Evolutionary conservation across 192 early-diverging fungal genomes (phyloP).

Genomic region (Gigaspora rosea): DNA sequence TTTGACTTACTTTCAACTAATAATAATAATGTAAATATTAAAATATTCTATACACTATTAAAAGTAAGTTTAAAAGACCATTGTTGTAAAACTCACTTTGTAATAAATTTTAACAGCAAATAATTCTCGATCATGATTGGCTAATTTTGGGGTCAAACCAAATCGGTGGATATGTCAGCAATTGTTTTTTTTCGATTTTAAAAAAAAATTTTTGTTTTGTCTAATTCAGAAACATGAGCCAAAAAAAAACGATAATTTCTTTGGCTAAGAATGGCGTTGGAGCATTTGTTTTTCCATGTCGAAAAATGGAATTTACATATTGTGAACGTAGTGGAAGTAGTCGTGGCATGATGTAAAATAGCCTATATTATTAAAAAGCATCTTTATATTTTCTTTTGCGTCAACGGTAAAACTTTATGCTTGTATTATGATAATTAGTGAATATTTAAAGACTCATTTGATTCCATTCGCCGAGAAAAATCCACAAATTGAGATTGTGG

Average conservation of each 20-base stretch:
- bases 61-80: too few relatives aligned
- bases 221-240: neutral
- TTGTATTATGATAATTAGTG: constrained; percentile 35
- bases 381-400: neutral
- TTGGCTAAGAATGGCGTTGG: constrained; percentile 71
- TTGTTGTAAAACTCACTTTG: too few relatives aligned
- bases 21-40: too few relatives aligned
- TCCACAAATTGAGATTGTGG: constrained; percentile 78
- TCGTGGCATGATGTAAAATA: constrained; percentile 67
- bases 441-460: constrained; percentile 68
- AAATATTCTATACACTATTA: too few relatives aligned
- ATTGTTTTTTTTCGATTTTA: too few relatives aligned
- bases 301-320: constrained; percentile 80
- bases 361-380: too few relatives aligned
- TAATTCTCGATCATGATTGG: too few relatives aligned
- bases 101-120: too few relatives aligned
- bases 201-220: too few relatives aligned
- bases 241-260: constrained; percentile 5
- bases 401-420: neutral
- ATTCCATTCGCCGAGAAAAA: constrained; percentile 64
- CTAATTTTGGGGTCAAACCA: too few relatives aligned
- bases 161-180: too few relatives aligned
- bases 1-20: too few relatives aligned
- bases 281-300: constrained; percentile 73
- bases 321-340: constrained; percentile 82